Evolutionary conservation across 805 yeast genomes (phyloP), one percentile per base, ranked within the genome.

Genomic region (Wickerhamomyces hampshirensis): DNA sequence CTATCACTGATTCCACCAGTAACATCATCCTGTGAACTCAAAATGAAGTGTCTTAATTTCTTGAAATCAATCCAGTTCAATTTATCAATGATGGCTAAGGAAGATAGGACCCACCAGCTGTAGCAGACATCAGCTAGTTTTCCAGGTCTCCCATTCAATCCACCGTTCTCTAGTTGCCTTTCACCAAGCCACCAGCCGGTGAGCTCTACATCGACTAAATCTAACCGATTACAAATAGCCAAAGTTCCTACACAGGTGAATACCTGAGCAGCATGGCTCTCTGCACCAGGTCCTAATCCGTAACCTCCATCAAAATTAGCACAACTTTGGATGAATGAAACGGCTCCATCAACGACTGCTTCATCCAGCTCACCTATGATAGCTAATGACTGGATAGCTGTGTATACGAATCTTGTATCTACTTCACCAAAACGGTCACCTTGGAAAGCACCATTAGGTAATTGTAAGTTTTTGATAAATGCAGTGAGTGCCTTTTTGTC

Each of bases 111-210:
- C 99, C 99, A 93, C 96, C 97, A 93, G 49, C 93, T 80, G 57
- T 93, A 93, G 56, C 99, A 93, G n/a, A 86, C 96, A 59, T 93
- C 99, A 0, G 98, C 95, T 14, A 87, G 63, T 56, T 93, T 93
- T 40, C 93, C 95, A 0, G 98, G 96, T 34, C 99, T 72, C 1
- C 99, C 99, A 55, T 93, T 93, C 37, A 93, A 68, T 0, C 99
- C 99, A 5, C 99, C 99, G 19, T 71, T 71, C 13, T 63, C 65
- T 7, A 86, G 73, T 59, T 93, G 99, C 40, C 99, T 66, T 55
- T 93, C 98, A 50, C 91, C 73, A 14, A 93, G 66, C 98, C 98
- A 93, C 75, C 84, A 77, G 3, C 80, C 78, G 10, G 85, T 65
- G 31, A 72, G 58, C 18, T 74, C 74, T 4, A 57, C 59, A 31